Conservation (phyloP, 2,329 filamentous ascomycete species). For the Fusarium sp. region DNA sequence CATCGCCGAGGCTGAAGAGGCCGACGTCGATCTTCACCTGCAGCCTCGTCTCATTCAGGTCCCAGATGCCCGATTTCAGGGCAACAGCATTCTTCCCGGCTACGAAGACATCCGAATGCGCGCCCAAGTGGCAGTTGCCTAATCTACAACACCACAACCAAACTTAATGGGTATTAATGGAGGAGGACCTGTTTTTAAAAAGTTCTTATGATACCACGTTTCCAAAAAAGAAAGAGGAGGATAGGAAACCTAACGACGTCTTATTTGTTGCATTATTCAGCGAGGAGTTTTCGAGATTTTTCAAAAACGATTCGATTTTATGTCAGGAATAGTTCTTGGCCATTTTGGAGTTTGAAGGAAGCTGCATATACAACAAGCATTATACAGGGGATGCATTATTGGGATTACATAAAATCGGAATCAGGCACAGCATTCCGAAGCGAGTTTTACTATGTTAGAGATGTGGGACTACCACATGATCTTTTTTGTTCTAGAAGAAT, state of each 20-base stretch:
- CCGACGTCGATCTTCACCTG: constrained; percentile 60
- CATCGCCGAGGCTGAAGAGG: constrained; percentile 58
- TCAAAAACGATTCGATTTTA: constrained; percentile 19
- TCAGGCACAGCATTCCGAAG: constrained; percentile 26
- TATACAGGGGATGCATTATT: constrained; percentile 11
- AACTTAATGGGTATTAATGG: constrained; percentile 43
- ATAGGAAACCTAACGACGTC: constrained; percentile 33
- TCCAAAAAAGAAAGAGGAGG: constrained; percentile 23
- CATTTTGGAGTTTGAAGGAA: constrained; percentile 29
- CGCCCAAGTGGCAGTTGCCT: constrained; percentile 45
- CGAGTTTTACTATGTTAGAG: constrained; percentile 35
- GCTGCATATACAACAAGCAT: constrained; percentile 14
- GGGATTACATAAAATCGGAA: constrained; percentile 30
- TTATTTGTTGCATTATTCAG: constrained; percentile 37
- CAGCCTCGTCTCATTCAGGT: constrained; percentile 57
- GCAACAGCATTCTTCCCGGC: constrained; percentile 55
- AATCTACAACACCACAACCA: constrained; percentile 13
- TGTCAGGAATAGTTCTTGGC: constrained; percentile 21
- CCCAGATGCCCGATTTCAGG: constrained; percentile 52
- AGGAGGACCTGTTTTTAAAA: constrained; percentile 26
- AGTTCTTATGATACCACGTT: constrained; percentile 37
- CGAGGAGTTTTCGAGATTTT: constrained; percentile 46
- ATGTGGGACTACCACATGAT: constrained; percentile 15
- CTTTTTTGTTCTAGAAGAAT: constrained; percentile 26
- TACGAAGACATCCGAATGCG: constrained; percentile 54